phyloP scores from a whole-genome alignment of 1,284 basidiomycete genomes.

The Heterobasidion occidentale region DNA sequence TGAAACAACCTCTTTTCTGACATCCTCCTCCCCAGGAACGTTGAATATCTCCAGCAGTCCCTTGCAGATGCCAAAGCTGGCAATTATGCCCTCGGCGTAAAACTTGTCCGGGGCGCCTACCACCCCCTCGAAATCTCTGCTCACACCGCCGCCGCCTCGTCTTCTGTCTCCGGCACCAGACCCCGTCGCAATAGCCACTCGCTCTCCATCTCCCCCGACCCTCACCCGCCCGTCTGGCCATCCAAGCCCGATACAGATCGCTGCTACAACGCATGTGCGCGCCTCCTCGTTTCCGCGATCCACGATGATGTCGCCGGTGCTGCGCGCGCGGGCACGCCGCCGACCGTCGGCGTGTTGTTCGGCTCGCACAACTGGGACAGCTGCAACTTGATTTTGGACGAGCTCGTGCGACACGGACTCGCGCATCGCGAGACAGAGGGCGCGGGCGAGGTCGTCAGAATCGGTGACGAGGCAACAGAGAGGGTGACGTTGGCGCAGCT shows the following conservation, averaged over 20 bases:
- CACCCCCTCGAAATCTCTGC: constrained; percentile 61
- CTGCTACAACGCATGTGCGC: constrained; percentile 69
- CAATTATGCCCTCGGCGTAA: constrained; percentile 82
- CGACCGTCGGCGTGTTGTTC: constrained; percentile 67
- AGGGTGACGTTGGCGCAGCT: constrained; percentile 77
- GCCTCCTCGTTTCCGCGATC: constrained; percentile 55
- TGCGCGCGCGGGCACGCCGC: constrained; percentile 11
- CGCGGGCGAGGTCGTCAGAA: constrained; percentile 22
- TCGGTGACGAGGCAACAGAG: constrained; percentile 53
- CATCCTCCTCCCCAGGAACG: constrained; percentile 40
- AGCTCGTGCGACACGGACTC: constrained; percentile 52
- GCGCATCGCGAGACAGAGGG: constrained; percentile 25
- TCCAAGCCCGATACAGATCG: constrained; percentile 72
- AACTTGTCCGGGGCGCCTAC: constrained; percentile 94
- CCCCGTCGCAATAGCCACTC: constrained; percentile 5
- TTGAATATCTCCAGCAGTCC: constrained; percentile 57
- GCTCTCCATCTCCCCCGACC: constrained; percentile 46
- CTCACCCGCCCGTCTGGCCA: constrained; percentile 58
- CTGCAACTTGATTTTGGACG: constrained; percentile 51
- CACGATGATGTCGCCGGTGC: constrained; percentile 29
- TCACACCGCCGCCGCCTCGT: constrained; percentile 12
- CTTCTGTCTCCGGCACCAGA: not conserved
- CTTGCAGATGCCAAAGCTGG: constrained; percentile 63
- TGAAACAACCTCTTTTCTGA: not conserved
- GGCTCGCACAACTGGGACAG: constrained; percentile 83